A percentile compares a stretch with the other conserved stretches of the same genome.
Evolutionary conservation across 257 asterid genomes (phyloP).

Genomic region (Nicotiana attenuata): DNA sequence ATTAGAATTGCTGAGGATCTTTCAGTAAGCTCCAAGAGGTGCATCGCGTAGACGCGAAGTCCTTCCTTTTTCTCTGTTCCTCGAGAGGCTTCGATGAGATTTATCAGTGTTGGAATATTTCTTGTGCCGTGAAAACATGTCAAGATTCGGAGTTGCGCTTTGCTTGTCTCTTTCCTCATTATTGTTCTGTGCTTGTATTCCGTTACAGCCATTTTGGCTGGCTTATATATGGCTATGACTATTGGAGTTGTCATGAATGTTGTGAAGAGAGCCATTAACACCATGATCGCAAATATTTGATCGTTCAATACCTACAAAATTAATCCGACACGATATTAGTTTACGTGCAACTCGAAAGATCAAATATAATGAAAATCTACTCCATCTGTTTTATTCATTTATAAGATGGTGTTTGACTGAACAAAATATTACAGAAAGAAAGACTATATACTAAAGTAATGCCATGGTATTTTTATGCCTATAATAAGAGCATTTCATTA

Average conservation of each 20-base stretch:
- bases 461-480: neutral
- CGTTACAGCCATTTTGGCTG: constrained; percentile 30
- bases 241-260: constrained; percentile 44
- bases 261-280: constrained; percentile 5
- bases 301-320: constrained; percentile 46
- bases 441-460: too few relatives aligned
- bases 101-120: constrained; percentile 34
- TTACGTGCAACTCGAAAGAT: neutral
- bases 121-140: constrained; percentile 29
- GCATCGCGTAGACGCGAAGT: constrained; percentile 51
- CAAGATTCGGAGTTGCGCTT: constrained; percentile 24
- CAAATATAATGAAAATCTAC: neutral
- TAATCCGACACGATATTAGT: neutral
- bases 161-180: constrained; percentile 23
- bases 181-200: constrained; percentile 41
- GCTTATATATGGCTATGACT: constrained; percentile 40
- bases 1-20: constrained; percentile 43
- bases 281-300: constrained; percentile 28
- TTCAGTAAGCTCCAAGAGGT: constrained; percentile 46
- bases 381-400: too few relatives aligned
- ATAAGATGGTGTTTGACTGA: neutral
- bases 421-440: neutral
- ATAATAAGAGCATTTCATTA: neutral
- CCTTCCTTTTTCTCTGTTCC: constrained; percentile 34
- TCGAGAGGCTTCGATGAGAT: constrained; percentile 52